Conservation (phyloP, 2,329 filamentous ascomycete species). For the Hypoxylon sp. region DNA sequence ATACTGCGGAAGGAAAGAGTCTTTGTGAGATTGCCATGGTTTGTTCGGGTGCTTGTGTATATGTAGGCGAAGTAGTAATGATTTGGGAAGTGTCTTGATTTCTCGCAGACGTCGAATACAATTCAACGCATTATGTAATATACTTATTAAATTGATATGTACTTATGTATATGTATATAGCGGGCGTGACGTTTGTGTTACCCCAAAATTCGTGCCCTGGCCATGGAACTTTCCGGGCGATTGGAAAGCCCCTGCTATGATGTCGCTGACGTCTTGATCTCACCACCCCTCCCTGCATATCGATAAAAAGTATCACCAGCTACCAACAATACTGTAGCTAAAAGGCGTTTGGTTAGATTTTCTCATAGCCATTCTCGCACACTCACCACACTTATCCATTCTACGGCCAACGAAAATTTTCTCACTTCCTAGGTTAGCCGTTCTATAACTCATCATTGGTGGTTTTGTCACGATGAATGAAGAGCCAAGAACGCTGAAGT, state of each 20-base stretch:
- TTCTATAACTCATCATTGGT: slow-evolving; percentile 5
- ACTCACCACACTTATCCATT: neutral
- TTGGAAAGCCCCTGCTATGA: slow-evolving; percentile 17
- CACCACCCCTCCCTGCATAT: slow-evolving; percentile 6
- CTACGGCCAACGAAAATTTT: neutral
- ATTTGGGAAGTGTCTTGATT: neutral
- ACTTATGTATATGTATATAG: slow-evolving; percentile 5
- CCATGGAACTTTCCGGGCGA: slow-evolving; percentile 5
- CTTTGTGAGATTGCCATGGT: neutral
- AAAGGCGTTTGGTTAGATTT: neutral
- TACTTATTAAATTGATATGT: neutral
- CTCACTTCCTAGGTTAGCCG: neutral
- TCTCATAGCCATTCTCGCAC: neutral
- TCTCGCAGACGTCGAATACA: neutral
- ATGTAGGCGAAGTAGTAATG: neutral
- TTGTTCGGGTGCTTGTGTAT: neutral
- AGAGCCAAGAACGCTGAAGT: slow-evolving; percentile 65
- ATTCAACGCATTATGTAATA: slow-evolving; percentile 8
- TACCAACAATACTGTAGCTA: neutral
- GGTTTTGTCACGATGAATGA: slow-evolving; percentile 54
- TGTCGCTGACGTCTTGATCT: slow-evolving; percentile 29
- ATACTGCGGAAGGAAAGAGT: neutral
- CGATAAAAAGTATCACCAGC: neutral
- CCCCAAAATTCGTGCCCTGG: neutral
- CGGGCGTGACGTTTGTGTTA: neutral